Evolutionary conservation across 306 rosid genomes (phyloP).

Genomic region (Geum urbanum): DNA sequence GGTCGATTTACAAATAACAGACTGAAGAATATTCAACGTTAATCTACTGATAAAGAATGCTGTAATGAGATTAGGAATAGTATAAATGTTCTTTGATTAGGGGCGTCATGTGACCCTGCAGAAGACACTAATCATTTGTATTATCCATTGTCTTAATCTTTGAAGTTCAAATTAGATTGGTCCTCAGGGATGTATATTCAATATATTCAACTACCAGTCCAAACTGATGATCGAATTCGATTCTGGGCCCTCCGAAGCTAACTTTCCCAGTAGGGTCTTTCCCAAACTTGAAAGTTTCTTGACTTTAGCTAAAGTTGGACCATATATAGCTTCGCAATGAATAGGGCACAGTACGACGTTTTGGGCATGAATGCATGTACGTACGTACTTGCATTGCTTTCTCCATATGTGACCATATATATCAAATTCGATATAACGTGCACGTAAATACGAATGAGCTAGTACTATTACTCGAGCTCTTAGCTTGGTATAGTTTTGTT

Average conservation of each 20-base stretch:
- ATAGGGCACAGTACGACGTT: neutral
- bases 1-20: neutral
- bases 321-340: neutral
- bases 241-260: slow-evolving; percentile 2
- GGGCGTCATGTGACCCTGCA: neutral
- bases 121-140: neutral
- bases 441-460: neutral
- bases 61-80: neutral
- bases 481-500: neutral
- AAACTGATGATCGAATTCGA: neutral
- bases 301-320: neutral
- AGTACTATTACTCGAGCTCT: no score
- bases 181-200: neutral
- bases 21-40: neutral
- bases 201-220: slow-evolving; percentile 13
- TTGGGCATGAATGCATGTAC: neutral
- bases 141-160: neutral
- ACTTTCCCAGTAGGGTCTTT: slow-evolving; percentile 13
- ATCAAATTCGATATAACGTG: neutral
- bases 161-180: neutral
- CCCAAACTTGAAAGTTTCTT: slow-evolving; percentile 18
- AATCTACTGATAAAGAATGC: neutral
- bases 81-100: neutral
- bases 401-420: neutral
- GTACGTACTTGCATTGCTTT: neutral